Evolutionary conservation across 2,329 filamentous ascomycete genomes (phyloP).

Genomic region (Hirsutella minnesotensis): DNA sequence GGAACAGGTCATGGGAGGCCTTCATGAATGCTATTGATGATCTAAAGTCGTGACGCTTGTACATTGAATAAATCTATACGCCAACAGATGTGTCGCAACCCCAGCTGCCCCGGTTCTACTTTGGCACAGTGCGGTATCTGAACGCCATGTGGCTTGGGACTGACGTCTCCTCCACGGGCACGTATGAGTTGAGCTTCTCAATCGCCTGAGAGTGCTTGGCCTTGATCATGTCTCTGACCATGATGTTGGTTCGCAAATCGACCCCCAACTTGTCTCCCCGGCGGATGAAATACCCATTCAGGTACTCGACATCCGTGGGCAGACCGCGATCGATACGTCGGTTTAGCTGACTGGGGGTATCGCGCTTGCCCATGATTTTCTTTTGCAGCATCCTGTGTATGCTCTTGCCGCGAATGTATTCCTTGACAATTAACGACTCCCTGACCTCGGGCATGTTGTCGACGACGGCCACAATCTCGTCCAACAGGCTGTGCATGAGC

Average conservation of each 20-base stretch:
- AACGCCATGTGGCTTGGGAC: constrained; percentile 11
- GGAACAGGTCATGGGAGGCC: no score
- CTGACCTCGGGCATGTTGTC: constrained; percentile 62
- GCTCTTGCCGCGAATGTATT: constrained; percentile 44
- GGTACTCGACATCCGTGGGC: constrained; percentile 66
- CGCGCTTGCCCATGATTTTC: constrained; percentile 29
- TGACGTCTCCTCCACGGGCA: constrained; percentile 24
- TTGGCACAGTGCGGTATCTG: constrained; percentile 8
- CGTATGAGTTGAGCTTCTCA: constrained; percentile 18
- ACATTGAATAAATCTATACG: no score
- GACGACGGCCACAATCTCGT: constrained; percentile 65
- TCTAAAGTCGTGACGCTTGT: no score
- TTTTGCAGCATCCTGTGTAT: constrained; percentile 46
- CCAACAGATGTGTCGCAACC: no score
- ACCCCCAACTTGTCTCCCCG: constrained; percentile 63
- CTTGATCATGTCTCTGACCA: constrained; percentile 61
- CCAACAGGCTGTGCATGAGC: constrained; percentile 58
- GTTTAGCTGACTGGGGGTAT: constrained; percentile 51
- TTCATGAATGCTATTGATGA: no score
- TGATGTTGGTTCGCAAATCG: constrained; percentile 58
- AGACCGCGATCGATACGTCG: constrained; percentile 48
- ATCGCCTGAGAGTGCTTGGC: constrained; percentile 41
- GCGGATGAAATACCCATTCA: constrained; percentile 78
- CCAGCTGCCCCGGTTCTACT: no score
- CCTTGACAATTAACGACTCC: constrained; percentile 42